Evolutionary conservation across 345 rosid genomes (phyloP).

Genomic region (Anacardium occidentale): DNA sequence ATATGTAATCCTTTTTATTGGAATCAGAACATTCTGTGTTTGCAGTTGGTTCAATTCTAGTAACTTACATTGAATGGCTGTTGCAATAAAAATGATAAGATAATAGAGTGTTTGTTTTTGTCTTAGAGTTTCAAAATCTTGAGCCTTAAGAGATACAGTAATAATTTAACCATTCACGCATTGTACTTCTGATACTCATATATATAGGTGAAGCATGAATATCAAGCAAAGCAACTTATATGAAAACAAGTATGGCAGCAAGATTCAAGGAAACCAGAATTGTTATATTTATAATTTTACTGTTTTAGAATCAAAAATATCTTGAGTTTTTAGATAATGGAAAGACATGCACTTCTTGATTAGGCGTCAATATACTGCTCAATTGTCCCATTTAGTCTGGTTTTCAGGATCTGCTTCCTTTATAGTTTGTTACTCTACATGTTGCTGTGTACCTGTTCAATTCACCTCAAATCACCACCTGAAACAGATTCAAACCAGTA

Average conservation of each 20-base stretch:
- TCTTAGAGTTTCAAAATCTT: background rate
- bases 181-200: constrained; percentile 2
- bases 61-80: background rate
- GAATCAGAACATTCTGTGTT: background rate
- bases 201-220: no score
- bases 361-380: background rate
- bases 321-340: background rate
- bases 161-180: background rate
- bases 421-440: background rate
- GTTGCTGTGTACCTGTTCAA: background rate
- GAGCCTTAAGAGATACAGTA: background rate
- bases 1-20: background rate
- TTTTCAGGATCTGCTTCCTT: background rate
- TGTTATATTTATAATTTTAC: background rate
- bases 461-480: no score
- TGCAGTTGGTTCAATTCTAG: background rate
- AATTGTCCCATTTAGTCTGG: background rate
- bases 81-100: background rate
- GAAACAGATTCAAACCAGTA: no score
- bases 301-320: background rate
- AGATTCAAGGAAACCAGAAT: background rate
- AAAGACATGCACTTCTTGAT: background rate
- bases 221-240: background rate
- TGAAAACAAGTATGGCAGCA: background rate
- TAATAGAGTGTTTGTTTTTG: background rate